phyloP scores from a whole-genome alignment of 495 filamentous ascomycete species.

The Coniosporium apollinis region DNA sequence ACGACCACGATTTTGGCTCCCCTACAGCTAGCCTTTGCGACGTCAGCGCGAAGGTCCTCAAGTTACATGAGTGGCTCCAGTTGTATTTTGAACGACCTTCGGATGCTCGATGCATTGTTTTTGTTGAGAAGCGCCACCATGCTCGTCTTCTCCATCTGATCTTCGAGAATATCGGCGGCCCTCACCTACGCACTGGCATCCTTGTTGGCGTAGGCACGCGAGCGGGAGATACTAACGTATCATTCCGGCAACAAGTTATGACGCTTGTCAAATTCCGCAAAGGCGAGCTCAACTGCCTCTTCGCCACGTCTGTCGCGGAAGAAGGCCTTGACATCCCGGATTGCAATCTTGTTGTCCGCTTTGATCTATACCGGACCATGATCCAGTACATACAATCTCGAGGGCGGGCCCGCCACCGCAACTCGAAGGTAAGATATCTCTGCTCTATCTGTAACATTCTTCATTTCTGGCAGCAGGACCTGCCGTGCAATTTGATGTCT shows the following conservation, averaged over 20 bases:
- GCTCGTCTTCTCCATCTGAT: slow-evolving; percentile 54
- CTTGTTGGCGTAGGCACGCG: slow-evolving; percentile 40
- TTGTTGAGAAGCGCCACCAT: slow-evolving; percentile 63
- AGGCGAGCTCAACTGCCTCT: slow-evolving; percentile 70
- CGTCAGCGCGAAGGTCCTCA: slow-evolving; percentile 57
- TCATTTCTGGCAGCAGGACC: no score
- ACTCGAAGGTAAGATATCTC: no score
- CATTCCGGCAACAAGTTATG: slow-evolving; percentile 58
- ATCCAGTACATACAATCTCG: slow-evolving; percentile 95
- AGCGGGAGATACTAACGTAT: slow-evolving; percentile 38
- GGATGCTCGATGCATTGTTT: slow-evolving; percentile 68
- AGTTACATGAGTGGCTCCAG: slow-evolving; percentile 39
- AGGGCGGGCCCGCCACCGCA: slow-evolving; percentile 62
- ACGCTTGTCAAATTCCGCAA: slow-evolving; percentile 61
- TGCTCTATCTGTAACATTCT: no score
- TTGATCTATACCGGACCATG: slow-evolving; percentile 77
- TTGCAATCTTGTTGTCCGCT: slow-evolving; percentile 79
- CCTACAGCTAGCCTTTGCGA: slow-evolving; percentile 22
- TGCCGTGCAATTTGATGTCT: no score
- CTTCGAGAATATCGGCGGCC: slow-evolving; percentile 38
- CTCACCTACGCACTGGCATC: slow-evolving; percentile 44
- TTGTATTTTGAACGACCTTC: slow-evolving; percentile 38
- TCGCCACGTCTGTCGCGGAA: slow-evolving; percentile 84
- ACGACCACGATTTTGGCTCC: slow-evolving; percentile 28
- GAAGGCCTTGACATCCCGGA: slow-evolving; percentile 94